Base-by-base conservation (phyloP, 805 yeast genomes). In the Grigorovia transvaalensis region DNA sequence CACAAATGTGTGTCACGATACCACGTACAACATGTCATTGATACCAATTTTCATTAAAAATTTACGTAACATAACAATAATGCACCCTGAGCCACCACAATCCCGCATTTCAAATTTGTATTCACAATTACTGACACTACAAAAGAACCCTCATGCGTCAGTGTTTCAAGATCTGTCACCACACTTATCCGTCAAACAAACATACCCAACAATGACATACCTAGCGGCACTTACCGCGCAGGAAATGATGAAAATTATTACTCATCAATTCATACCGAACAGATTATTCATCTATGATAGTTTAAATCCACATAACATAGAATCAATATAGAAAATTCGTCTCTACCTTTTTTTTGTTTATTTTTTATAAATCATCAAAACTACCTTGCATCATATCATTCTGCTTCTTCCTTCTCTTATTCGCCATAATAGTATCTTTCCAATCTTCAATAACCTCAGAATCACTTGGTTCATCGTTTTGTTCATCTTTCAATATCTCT, bases 161-260 rank as follows among this genome's bases (percentile, higher is more conserved):
- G 15, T 38, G 8, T 13, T 4, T 38, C 2, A 8, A 7, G 8
- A 12, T 15, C 15, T 38, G 9, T 9, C 4, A 38, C 8, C 17
- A 38, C 42, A 38, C 8, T 13, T 38, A 38, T 9, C 12, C 17
- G 17, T 15, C 2, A 38, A 2, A 13, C 42, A 38, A 38, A 38
- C 42, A 15, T 38, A 38, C 42, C 17, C 42, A 13, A 38, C 42
- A 3, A n/a, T 38, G 8, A 42, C 96, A 4, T 66, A 88, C 3
- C 71, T 87, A 57, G 98, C 96, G 1, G 98, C 96, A 0, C 71
- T 90, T 12, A 89, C 80, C 0, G 83, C 88, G 2, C 96, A 91
- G 63, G 99, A 91, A 63, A 81, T 79, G 4, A 72, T 88, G 49
- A 91, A 93, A 68, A 62, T 80, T 2, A 58, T 86, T 23, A 88